phyloP scores from a whole-genome alignment of 306 rosid genomes.

The Quercus berberidifolia region DNA sequence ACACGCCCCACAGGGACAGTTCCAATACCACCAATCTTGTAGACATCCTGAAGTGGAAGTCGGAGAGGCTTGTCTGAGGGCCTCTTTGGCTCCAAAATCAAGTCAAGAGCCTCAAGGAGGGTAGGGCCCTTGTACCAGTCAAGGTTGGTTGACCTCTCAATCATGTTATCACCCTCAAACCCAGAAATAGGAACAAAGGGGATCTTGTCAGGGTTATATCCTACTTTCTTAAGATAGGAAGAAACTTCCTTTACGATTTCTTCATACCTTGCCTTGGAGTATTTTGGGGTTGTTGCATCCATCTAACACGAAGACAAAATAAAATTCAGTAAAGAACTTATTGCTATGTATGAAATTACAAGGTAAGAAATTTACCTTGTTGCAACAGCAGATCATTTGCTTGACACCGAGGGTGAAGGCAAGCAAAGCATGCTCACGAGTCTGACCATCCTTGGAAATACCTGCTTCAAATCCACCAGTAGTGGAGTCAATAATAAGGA shows the following conservation, averaged over 20 bases:
- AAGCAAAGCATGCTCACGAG: background rate
- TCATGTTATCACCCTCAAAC: too few species aligned
- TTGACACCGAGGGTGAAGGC: background rate
- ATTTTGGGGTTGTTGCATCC: too few species aligned
- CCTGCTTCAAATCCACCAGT: background rate
- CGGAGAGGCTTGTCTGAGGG: background rate
- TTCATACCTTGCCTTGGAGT: too few species aligned
- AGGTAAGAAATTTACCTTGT: background rate
- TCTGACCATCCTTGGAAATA: background rate
- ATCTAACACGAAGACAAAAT: too few species aligned
- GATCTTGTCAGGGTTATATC: background rate
- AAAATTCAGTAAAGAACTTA: too few species aligned
- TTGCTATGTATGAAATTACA: too few species aligned
- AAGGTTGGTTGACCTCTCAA: background rate
- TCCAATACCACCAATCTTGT: background rate
- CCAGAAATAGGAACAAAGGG: background rate
- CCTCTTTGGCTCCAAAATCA: background rate
- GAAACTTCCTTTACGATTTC: too few species aligned
- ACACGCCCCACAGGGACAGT: background rate
- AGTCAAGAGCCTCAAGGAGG: background rate
- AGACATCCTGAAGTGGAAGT: constrained; percentile 1
- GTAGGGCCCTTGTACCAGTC: background rate
- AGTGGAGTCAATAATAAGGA: too few species aligned
- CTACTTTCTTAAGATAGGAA: too few species aligned
- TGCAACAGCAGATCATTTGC: background rate